Base-by-base conservation (phyloP, 31 red algal species). In the Bonnemaisonia californica region DNA sequence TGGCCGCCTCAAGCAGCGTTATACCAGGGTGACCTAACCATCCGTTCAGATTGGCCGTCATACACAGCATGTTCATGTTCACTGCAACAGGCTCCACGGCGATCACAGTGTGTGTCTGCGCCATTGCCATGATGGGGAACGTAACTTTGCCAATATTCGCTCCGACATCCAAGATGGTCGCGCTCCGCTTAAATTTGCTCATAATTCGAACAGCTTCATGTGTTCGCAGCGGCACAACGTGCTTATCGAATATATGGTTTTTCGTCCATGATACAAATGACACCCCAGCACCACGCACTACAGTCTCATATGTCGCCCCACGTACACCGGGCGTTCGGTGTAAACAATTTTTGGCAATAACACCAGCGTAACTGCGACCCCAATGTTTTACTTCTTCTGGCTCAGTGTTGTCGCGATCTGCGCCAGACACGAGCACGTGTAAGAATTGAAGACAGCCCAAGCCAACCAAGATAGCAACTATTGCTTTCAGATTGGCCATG, bases 131-230 rank as follows among this genome's bases (percentile, higher is more conserved):
- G 8, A 59, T 61, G 5, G 82, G 82, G 41, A 85, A 76, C 19
- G 82, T 85, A 13, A 85, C 82, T 56, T 85, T 85, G 47, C 82
- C 82, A 16, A 85, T 85, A 31, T 85, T 85, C 58, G 82, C 82
- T 11, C 82, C 82, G 19, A 85, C 82, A 56, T 76, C 82, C 32
- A 85, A 66, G 55, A 85, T 35, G 4, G 82, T 85, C 36, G 55
- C 82, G 4, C 70, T 34, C 30, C 82, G 69, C 54, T 48, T 51
- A 41, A 85, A 41, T 58, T 85, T 85, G 82, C 41, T 41, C 82
- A 85, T 85, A 34, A 85, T 62, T 37, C 82, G 54, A 37, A 85
- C 82, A 8, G 82, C 82, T 41, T 85, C 82, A 61, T 85, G 82
- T 33, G 70, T 75, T 23, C 82, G 70, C 4, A 85, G 34, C 2